phyloP scores from a whole-genome alignment of 345 rosid genomes.

The Conringia planisiliqua region DNA sequence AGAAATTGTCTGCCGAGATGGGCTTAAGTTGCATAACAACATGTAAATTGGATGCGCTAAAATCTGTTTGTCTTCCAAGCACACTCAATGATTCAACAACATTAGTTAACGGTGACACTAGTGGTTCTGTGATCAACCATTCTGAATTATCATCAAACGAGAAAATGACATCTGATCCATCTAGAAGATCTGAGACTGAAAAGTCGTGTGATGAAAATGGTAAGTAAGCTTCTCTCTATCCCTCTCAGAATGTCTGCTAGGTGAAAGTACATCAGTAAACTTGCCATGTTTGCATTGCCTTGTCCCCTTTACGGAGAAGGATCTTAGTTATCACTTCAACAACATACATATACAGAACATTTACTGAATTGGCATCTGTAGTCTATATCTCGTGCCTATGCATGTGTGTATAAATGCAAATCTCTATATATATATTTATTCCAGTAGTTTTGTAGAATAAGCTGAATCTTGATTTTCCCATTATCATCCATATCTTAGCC shows the following conservation, averaged over 20 bases:
- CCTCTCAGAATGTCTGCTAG: neutral
- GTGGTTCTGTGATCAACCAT: conserved; percentile 26
- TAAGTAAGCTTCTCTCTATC: conserved; percentile 29
- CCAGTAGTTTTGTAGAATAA: neutral
- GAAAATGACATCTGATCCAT: conserved; percentile 27
- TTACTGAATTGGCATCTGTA: conserved; percentile 1
- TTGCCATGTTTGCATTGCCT: neutral
- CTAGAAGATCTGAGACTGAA: conserved; percentile 33
- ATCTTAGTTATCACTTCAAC: neutral
- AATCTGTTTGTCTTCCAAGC: conserved; percentile 60
- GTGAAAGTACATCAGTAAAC: neutral
- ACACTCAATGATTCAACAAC: conserved; percentile 35
- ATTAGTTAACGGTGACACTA: conserved; percentile 20
- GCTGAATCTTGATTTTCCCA: conserved; percentile 22
- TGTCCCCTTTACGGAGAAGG: neutral
- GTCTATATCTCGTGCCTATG: neutral
- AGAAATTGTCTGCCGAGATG: conserved; percentile 84
- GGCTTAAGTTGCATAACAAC: conserved; percentile 78
- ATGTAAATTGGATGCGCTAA: conserved; percentile 81
- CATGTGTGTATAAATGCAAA: neutral
- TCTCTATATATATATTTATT: neutral
- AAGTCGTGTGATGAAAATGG: conserved; percentile 35
- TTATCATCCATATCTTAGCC: conserved; percentile 45
- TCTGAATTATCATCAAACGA: conserved; percentile 37
- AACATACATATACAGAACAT: neutral